Evolutionary conservation across 2,329 filamentous ascomycete genomes (phyloP), one percentile per base, ranked within the genome.

Genomic region (Aspergillus hiratsukae): DNA sequence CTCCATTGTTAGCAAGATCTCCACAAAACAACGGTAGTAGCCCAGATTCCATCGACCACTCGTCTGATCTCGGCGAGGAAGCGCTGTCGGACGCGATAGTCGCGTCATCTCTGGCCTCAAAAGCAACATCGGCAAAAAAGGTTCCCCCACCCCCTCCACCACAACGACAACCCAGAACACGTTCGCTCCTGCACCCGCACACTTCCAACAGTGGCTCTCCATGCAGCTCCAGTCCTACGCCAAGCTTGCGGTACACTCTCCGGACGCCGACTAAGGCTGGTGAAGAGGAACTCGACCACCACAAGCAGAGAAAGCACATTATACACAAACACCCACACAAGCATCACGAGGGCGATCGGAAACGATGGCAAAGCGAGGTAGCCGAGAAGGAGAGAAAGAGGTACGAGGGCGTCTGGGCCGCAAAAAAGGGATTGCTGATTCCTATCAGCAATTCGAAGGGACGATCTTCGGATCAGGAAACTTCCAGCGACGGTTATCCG

Each of bases 351-450:
- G 77, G 77, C 3, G 74, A 78, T 64, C 76, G 77, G 8, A 78
- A 74, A 58, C 65, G 73, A 54, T 79, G 76, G 75, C 68, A 72
- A 45, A 72, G 72, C 49, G 72, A 75, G 56, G 64, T 80, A 11
- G 76, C 72, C 1, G 76, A 78, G 58, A 67, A 70, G 28, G 76
- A 79, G 54, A 70, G 77, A 37, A 80, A 78, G 59, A 69, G 77
- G 52, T 80, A 80, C 57, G 78, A 80, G 63, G 78, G 77, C 3
- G 76, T 80, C 4, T 80, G 78, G 77, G 78, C 77, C 29, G 77
- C 78, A 4, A 80, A 80, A 58, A 74, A 73, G 64, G 77, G 78
- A 10, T 53, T 76, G 19, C 65, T 72, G 41, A 66, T 77, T 28
- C 66, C 64, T 31, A 54, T 59, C 7, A 58, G 45, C 9, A 54